Conservation (phyloP, 2,329 filamentous ascomycete genomes). For the Nannizziopsis barbatae region DNA sequence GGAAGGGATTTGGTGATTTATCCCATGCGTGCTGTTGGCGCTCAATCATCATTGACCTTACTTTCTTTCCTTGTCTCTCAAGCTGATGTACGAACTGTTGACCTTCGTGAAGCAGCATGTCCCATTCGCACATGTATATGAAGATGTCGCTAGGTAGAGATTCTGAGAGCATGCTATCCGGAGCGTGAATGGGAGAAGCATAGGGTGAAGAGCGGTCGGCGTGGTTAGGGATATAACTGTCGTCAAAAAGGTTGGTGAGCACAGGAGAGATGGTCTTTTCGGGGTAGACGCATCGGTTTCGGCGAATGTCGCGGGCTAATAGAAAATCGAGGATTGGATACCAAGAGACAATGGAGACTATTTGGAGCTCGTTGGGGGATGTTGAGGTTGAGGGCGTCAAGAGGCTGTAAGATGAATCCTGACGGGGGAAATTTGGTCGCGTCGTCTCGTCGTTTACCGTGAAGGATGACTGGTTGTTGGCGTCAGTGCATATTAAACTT, state of each 20-base stretch:
- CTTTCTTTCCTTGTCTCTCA: slow-evolving; percentile 34
- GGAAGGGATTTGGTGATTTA: slow-evolving; percentile 39
- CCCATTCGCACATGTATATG: slow-evolving; percentile 54
- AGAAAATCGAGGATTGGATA: slow-evolving; percentile 55
- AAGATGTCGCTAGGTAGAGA: slow-evolving; percentile 50
- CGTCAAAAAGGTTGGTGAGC: slow-evolving; percentile 41
- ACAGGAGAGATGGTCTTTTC: slow-evolving; percentile 39
- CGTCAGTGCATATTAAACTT: slow-evolving; percentile 9
- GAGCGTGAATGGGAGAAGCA: slow-evolving; percentile 48
- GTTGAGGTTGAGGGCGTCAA: slow-evolving; percentile 21
- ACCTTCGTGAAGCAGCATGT: slow-evolving; percentile 54
- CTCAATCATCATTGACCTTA: slow-evolving; percentile 37
- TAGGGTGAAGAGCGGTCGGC: slow-evolving; percentile 46
- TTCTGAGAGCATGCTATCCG: slow-evolving; percentile 42
- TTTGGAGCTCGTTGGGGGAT: slow-evolving; percentile 33
- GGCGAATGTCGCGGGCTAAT: slow-evolving; percentile 47
- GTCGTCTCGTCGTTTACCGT: slow-evolving; percentile 3
- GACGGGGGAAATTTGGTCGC: slow-evolving; percentile 11
- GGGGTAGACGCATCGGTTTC: slow-evolving; percentile 44
- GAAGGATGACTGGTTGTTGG: slow-evolving; percentile 7
- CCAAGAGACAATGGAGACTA: slow-evolving; percentile 49
- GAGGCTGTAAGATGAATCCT: slow-evolving; percentile 15
- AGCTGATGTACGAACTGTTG: slow-evolving; percentile 35
- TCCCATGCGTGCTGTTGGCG: slow-evolving; percentile 40
- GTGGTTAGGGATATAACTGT: slow-evolving; percentile 38